Conservation (phyloP, 345 rosid genomes). For the Gossypium australe region DNA sequence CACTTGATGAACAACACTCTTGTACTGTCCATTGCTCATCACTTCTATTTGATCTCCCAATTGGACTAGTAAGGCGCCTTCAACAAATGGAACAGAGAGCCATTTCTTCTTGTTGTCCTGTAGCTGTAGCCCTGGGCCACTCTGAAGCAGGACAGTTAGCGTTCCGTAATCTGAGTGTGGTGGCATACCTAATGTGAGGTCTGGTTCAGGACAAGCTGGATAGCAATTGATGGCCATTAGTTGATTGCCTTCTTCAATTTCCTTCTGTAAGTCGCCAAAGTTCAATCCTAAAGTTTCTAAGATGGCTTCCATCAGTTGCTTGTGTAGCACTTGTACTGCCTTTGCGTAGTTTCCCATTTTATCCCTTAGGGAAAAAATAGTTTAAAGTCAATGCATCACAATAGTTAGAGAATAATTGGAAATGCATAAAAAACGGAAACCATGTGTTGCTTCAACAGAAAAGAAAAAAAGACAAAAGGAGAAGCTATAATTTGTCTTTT, state of each 20-base stretch:
- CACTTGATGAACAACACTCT: conserved; percentile 46
- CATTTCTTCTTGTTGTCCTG: conserved; percentile 40
- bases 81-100: conserved; percentile 32
- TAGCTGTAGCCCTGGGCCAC: conserved; percentile 45
- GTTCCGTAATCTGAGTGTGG: conserved; percentile 56
- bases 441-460: neutral
- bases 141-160: conserved; percentile 47
- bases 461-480: neutral
- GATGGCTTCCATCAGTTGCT: conserved; percentile 36
- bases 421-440: neutral
- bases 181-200: conserved; percentile 51
- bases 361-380: conserved; percentile 25
- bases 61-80: conserved; percentile 52
- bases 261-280: conserved; percentile 35
- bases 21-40: conserved; percentile 53
- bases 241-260: conserved; percentile 47
- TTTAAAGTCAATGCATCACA: neutral
- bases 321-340: conserved; percentile 40
- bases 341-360: conserved; percentile 47
- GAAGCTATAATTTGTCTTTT: neutral
- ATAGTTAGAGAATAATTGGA: neutral
- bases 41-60: conserved; percentile 53
- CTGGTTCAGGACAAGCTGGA: conserved; percentile 56
- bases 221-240: conserved; percentile 52
- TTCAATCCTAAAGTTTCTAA: conserved; percentile 44